Base-by-base conservation (phyloP, 257 asterid genomes). In the Nicotiana benthamiana region DNA sequence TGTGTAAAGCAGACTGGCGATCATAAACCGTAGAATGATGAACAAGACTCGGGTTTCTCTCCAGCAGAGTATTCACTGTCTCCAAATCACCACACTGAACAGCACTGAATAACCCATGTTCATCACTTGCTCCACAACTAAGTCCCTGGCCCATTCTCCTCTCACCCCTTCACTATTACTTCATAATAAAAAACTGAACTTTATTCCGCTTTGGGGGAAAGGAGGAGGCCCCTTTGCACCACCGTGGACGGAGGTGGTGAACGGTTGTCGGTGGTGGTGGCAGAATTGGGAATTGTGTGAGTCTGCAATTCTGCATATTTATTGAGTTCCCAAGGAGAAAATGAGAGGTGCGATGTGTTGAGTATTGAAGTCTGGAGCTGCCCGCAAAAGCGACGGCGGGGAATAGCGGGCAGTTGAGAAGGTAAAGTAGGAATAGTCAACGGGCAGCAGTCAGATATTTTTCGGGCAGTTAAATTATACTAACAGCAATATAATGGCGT, bases 71-170 rank as follows among this genome's bases (percentile, higher is more conserved):
- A 77, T 91, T 92, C 53, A 93, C 89, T 30, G 83, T 64, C 34
- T 87, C 96, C 80, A 88, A 85, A 86, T 93, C 96, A 78, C 98
- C 99, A 27, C 80, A 81, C 85, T 89, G 97, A 59, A 91, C 96
- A 20, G 98, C 97, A 30, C 87, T 76, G 9, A 95, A 90, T 67
- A 93, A 84, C 77, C 88, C 94, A 86, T 88, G 91, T 54, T 93
- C 97, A 74, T 91, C 97, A 83, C 85, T 81, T 4, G 87, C 54
- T 61, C 89, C 81, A 92, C 99, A 95, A 83, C 99, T 95, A 79
- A 93, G 81, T 87, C 96, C 92, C 93, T 95, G 99, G 30, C 99
- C 99, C 99, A 95, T 94, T 75, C 46, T 80, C 12, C 63, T 77
- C 6, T 57, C 28, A 28, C 26, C 22, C 43, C 57, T n/a, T 13